phyloP scores from a whole-genome alignment of 176 grass and related monocot genomes.

The Dendrocalamus sinicus region DNA sequence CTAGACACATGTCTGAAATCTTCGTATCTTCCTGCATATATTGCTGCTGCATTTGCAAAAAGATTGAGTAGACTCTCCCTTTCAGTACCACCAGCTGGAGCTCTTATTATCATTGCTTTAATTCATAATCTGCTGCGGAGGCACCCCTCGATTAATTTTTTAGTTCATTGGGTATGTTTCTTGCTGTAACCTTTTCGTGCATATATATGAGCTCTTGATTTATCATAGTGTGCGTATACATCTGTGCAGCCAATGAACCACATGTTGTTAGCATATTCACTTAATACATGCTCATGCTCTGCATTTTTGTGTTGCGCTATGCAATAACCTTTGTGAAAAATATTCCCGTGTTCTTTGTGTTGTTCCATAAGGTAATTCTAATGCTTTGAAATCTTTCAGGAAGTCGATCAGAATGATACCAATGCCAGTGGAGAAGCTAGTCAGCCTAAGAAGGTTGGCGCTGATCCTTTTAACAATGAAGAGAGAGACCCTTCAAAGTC shows the following conservation, averaged over 20 bases:
- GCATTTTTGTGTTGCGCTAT: background rate
- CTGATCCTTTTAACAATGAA: slow-evolving; percentile 78
- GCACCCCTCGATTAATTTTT: slow-evolving; percentile 89
- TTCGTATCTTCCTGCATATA: slow-evolving; percentile 86
- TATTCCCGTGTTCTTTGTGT: background rate
- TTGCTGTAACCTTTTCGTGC: slow-evolving; percentile 10
- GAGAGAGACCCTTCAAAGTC: slow-evolving; percentile 79
- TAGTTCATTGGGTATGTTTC: slow-evolving; percentile 89
- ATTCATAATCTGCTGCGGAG: slow-evolving; percentile 92
- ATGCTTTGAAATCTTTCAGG: slow-evolving; percentile 53
- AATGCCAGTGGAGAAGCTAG: slow-evolving; percentile 47
- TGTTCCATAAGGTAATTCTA: slow-evolving; percentile 19
- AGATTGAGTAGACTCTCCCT: slow-evolving; percentile 92
- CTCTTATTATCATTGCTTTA: slow-evolving; percentile 91
- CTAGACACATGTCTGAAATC: slow-evolving; percentile 91
- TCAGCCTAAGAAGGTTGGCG: slow-evolving; percentile 55
- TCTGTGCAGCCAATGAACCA: background rate
- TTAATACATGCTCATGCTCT: background rate
- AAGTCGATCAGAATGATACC: slow-evolving; percentile 52
- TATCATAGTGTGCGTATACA: slow-evolving; percentile 9
- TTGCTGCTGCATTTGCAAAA: slow-evolving; percentile 93
- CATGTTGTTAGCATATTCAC: background rate
- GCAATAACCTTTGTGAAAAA: background rate
- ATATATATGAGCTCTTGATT: slow-evolving; percentile 4
- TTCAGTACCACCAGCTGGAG: slow-evolving; percentile 78